These are phyloP conservation scores for Blastobotrys niveus DNA, from an alignment of 1,139 yeast species.

Conservation along the genomic window DNA sequence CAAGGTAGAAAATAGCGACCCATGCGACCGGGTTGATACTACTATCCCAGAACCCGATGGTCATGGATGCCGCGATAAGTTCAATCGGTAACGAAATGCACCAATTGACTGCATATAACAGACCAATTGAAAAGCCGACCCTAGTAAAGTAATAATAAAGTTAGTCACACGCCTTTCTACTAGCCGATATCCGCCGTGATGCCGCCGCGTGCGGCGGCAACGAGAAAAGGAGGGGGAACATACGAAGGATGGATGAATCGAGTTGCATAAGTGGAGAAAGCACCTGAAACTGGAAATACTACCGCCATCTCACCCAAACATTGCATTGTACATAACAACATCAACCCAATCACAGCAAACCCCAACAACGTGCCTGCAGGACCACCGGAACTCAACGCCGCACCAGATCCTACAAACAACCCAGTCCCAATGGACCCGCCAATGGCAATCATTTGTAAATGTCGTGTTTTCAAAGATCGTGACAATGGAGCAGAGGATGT, in stretches of 20 bases:
- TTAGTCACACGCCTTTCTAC: no score
- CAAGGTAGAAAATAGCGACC: constrained; percentile 55
- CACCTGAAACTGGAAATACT: constrained; percentile 73
- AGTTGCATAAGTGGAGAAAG: constrained; percentile 66
- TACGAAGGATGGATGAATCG: constrained; percentile 60
- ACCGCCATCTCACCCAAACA: constrained; percentile 85
- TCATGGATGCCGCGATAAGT: constrained; percentile 68
- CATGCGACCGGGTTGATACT: constrained; percentile 59
- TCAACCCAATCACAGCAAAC: constrained; percentile 59
- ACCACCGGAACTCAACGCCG: constrained; percentile 64
- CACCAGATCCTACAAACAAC: constrained; percentile 68
- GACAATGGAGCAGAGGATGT: constrained; percentile 38
- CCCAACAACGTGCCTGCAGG: constrained; percentile 78
- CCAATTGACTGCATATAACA: constrained; percentile 76
- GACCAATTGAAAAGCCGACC: constrained; percentile 72
- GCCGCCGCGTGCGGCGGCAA: no score
- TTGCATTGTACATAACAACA: constrained; percentile 68
- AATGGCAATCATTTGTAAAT: constrained; percentile 64
- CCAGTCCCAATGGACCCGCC: constrained; percentile 86
- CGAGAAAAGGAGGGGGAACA: no score
- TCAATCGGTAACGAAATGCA: constrained; percentile 66
- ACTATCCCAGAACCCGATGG: constrained; percentile 58
- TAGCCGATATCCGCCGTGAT: no score
- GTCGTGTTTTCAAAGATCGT: constrained; percentile 44
- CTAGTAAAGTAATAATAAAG: no score